A percentile compares a stretch with the other conserved stretches of the same genome.
phyloP scores from a whole-genome alignment of 176 grass and related monocot genomes.

The Avena atlantica region DNA sequence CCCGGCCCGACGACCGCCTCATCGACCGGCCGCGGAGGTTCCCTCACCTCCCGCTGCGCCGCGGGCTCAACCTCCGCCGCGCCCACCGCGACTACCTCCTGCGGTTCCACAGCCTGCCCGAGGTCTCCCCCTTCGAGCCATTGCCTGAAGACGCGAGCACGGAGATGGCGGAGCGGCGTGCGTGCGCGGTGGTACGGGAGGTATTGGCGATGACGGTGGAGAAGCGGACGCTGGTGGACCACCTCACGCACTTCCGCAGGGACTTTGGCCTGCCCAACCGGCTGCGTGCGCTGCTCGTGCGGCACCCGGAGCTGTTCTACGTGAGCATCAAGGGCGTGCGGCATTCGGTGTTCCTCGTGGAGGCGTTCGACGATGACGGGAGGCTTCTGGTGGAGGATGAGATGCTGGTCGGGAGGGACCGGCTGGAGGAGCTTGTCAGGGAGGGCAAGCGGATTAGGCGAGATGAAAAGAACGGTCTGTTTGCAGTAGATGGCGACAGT shows the following conservation, averaged over 20 bases:
- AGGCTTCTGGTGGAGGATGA: conserved; percentile 1
- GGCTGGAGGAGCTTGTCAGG: conserved; percentile 30
- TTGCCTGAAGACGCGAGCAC: background rate
- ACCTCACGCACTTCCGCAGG: conserved; percentile 31
- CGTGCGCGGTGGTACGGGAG: conserved; percentile 25
- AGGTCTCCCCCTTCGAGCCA: conserved; percentile 18
- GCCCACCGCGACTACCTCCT: conserved; percentile 28
- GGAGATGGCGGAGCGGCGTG: conserved; percentile 15
- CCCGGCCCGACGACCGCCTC: background rate
- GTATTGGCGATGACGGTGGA: conserved; percentile 27
- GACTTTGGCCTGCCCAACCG: conserved; percentile 31
- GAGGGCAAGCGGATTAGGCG: conserved; percentile 21
- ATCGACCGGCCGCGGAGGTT: conserved; percentile 22
- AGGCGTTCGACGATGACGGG: conserved; percentile 3
- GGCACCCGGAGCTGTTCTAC: conserved; percentile 19
- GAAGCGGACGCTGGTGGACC: conserved; percentile 30
- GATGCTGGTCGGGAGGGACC: conserved; percentile 4
- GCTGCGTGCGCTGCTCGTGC: conserved; percentile 24
- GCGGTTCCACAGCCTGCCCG: conserved; percentile 12
- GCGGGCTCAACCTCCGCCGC: conserved; percentile 25
- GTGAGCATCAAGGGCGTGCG: conserved; percentile 29
- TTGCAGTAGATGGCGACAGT: background rate
- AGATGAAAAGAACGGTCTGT: background rate
- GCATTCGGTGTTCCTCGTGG: conserved; percentile 17
- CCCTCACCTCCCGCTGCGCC: conserved; percentile 21